Percentiles rank a stretch among this genome's conserved stretches.
phyloP scores from a whole-genome alignment of 371 early-diverging fungal species.

The Umbelopsis sp. region DNA sequence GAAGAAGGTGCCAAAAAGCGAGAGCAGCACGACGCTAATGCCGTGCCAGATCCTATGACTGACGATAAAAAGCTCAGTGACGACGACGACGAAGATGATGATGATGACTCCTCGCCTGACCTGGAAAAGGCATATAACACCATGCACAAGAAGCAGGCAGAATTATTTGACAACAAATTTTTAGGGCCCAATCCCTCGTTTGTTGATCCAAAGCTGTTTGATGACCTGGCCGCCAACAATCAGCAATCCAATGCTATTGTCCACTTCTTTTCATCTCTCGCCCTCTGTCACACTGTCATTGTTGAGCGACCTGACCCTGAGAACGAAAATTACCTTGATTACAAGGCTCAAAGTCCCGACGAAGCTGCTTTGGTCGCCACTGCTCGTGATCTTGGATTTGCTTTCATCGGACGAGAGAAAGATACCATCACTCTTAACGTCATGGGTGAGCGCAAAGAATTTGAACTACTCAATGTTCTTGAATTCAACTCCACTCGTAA shows the following conservation, averaged over 20 bases:
- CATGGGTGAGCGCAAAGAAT: conserved; percentile 68
- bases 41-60: conserved; percentile 18
- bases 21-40: conserved; percentile 20
- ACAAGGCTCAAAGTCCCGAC: conserved; percentile 94
- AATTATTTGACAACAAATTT: conserved; percentile 40
- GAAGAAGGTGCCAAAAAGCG: conserved; percentile 41
- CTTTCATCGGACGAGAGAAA: conserved; percentile 74
- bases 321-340: conserved; percentile 61
- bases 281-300: conserved; percentile 83
- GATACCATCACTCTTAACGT: conserved; percentile 73
- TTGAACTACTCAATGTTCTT: conserved; percentile 74
- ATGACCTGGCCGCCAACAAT: conserved; percentile 32
- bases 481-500: conserved; percentile 90
- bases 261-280: conserved; percentile 78
- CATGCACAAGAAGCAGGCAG: conserved; percentile 43
- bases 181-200: conserved; percentile 45
- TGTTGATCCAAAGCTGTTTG: conserved; percentile 46
- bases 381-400: conserved; percentile 88
- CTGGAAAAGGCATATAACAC: conserved; percentile 35
- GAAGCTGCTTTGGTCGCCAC: conserved; percentile 93
- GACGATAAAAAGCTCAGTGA: conserved; percentile 31
- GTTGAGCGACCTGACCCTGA: conserved; percentile 56
- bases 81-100: conserved; percentile 4
- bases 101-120: conserved; percentile 19
- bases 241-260: conserved; percentile 33